Evolutionary conservation across 176 grass and related monocot genomes (phyloP).

Genomic region (Dendrocalamus sinicus): DNA sequence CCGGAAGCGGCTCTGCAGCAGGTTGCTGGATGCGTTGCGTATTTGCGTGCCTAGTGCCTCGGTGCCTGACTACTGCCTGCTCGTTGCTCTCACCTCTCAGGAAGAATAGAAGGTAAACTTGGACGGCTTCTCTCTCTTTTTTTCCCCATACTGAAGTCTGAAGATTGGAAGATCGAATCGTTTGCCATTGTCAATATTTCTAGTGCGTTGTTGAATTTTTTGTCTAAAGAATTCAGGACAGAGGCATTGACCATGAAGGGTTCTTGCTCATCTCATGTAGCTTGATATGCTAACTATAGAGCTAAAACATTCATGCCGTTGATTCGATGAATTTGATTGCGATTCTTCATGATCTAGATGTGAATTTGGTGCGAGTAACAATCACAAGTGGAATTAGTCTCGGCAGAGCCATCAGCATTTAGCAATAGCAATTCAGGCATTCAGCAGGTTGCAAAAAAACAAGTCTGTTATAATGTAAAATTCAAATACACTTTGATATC

Average conservation of each 20-base stretch:
- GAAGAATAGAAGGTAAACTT: background rate
- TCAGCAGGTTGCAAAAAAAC: no score
- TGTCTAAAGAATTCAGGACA: slow-evolving; percentile 9
- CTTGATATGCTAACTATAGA: background rate
- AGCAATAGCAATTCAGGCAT: no score
- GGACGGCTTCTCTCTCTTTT: background rate
- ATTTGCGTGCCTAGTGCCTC: no score
- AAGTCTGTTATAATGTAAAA: no score
- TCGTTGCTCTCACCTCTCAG: no score
- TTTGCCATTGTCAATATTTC: background rate
- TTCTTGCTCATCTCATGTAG: background rate
- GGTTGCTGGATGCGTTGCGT: no score
- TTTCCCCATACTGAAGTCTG: background rate
- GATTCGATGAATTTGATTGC: background rate
- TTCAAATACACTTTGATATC: no score
- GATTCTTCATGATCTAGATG: background rate
- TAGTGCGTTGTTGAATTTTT: background rate
- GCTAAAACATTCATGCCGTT: background rate
- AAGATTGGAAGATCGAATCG: background rate
- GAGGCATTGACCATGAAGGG: background rate
- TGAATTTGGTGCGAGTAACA: background rate
- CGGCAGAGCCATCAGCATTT: no score
- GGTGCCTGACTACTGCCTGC: no score
- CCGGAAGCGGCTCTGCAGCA: no score
- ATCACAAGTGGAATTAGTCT: background rate